phyloP scores from a whole-genome alignment of 352 stramenopile genomes.

The Phytophthora lateralis region DNA sequence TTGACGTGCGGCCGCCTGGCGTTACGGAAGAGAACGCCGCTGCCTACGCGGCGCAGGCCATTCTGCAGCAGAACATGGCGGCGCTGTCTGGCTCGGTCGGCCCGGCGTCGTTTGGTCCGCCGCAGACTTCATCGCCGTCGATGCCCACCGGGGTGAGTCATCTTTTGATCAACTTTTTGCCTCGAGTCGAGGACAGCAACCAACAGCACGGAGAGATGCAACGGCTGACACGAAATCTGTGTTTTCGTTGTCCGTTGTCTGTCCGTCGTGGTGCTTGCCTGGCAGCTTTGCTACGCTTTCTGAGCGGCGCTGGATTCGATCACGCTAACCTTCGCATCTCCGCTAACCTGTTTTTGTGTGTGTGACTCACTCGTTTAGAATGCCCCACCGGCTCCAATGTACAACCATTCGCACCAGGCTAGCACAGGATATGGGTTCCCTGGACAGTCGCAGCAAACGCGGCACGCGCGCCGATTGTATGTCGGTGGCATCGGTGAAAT shows the following conservation, averaged over 20 bases:
- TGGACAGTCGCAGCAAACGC: slow-evolving; percentile 91
- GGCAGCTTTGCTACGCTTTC: slow-evolving; percentile 29
- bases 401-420: slow-evolving; percentile 31
- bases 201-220: slow-evolving; percentile 38
- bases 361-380: slow-evolving; percentile 31
- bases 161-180: slow-evolving; percentile 1
- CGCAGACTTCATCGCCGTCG: slow-evolving; percentile 27
- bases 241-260: slow-evolving; percentile 69
- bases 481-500: slow-evolving; percentile 92
- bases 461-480: slow-evolving; percentile 96
- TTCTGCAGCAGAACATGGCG: slow-evolving; percentile 86
- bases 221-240: slow-evolving; percentile 52
- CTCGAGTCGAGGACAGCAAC: slow-evolving; percentile 20
- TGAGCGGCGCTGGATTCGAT: slow-evolving; percentile 26
- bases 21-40: slow-evolving; percentile 86
- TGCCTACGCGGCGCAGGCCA: slow-evolving; percentile 82
- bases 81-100: slow-evolving; percentile 66
- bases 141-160: slow-evolving; percentile 31
- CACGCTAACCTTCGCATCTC: slow-evolving; percentile 22
- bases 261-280: slow-evolving; percentile 33
- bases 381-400: slow-evolving; percentile 12
- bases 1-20: slow-evolving; percentile 80
- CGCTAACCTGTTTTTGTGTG: slow-evolving; percentile 37
- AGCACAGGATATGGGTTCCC: slow-evolving; percentile 25
- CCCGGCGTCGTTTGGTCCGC: slow-evolving; percentile 63